A percentile compares a stretch with the other conserved stretches of the same genome.
phyloP scores from a whole-genome alignment of 2,329 filamentous ascomycete species.

The Cladosporium austrohemisphaericum region DNA sequence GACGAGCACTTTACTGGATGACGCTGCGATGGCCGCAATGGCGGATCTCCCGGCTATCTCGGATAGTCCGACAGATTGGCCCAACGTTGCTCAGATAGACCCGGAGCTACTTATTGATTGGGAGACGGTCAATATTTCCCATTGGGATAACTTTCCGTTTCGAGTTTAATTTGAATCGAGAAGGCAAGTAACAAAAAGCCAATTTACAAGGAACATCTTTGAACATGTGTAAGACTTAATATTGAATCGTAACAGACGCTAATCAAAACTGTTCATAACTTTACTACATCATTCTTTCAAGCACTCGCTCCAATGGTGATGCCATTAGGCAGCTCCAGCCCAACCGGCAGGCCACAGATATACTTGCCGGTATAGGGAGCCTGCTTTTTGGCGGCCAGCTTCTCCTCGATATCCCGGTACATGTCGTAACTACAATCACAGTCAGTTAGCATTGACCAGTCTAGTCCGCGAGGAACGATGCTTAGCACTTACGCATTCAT shows the following conservation, averaged over 20 bases:
- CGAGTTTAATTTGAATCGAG: neutral
- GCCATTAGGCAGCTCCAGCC: slow-evolving; percentile 7
- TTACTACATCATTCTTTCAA: too few species aligned
- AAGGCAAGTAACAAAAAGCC: too few species aligned
- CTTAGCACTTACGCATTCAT: slow-evolving; percentile 59
- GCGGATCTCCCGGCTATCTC: neutral
- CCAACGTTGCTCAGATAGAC: neutral
- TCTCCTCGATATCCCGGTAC: slow-evolving; percentile 54
- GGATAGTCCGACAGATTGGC: neutral
- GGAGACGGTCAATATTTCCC: slow-evolving; percentile 12
- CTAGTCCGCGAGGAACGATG: too few species aligned
- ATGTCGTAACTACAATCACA: slow-evolving; percentile 51
- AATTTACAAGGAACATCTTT: too few species aligned
- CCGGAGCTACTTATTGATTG: slow-evolving; percentile 10
- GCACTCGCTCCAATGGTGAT: slow-evolving; percentile 9
- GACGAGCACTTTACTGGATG: neutral
- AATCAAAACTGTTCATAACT: too few species aligned
- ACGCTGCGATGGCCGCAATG: neutral
- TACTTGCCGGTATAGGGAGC: slow-evolving; percentile 1
- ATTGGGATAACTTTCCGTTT: slow-evolving; percentile 13
- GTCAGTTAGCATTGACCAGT: neutral
- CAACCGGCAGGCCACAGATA: slow-evolving; percentile 8
- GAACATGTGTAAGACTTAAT: too few species aligned
- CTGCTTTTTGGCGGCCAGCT: slow-evolving; percentile 30
- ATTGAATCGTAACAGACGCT: too few species aligned